These are phyloP conservation scores for Alternaria sp. DNA, from an alignment of 2,329 filamentous ascomycete genomes.

Conservation along the genomic window DNA sequence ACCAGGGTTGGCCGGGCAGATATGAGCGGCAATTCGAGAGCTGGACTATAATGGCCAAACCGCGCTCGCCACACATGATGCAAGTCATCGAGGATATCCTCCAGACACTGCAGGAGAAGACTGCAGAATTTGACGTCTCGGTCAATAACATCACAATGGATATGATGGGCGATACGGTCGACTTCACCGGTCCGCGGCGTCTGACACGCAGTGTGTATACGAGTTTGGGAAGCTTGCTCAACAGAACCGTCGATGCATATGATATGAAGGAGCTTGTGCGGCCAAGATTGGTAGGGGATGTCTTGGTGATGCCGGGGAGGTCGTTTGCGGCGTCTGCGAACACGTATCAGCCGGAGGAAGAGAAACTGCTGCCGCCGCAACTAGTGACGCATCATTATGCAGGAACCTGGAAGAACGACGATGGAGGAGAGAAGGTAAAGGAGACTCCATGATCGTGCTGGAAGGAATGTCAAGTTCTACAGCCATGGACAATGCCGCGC, in stretches of 20 bases:
- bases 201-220: slow-evolving; percentile 36
- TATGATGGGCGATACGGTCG: slow-evolving; percentile 40
- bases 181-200: slow-evolving; percentile 40
- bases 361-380: slow-evolving; percentile 11
- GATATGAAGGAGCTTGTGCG: slow-evolving; percentile 32
- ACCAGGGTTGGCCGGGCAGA: slow-evolving; percentile 32
- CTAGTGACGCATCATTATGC: slow-evolving; percentile 31
- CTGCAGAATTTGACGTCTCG: slow-evolving; percentile 18
- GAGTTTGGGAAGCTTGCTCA: slow-evolving; percentile 31
- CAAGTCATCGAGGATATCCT: slow-evolving; percentile 43
- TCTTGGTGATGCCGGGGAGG: slow-evolving; percentile 30
- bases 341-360: slow-evolving; percentile 18
- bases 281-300: slow-evolving; percentile 41
- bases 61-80: slow-evolving; percentile 31
- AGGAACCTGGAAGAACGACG: slow-evolving; percentile 31
- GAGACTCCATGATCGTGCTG: not conserved
- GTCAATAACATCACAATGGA: slow-evolving; percentile 26
- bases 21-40: slow-evolving; percentile 38
- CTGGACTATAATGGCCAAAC: slow-evolving; percentile 45
- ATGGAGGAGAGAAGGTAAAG: slow-evolving; percentile 20
- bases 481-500: rapidly evolving
- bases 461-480: too few species aligned
- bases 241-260: slow-evolving; percentile 17
- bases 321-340: slow-evolving; percentile 27
- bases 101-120: slow-evolving; percentile 18